A percentile compares a stretch with the other conserved stretches of the same genome.
Evolutionary conservation across 257 asterid genomes (phyloP).

Genomic region (Mitragyna speciosa): DNA sequence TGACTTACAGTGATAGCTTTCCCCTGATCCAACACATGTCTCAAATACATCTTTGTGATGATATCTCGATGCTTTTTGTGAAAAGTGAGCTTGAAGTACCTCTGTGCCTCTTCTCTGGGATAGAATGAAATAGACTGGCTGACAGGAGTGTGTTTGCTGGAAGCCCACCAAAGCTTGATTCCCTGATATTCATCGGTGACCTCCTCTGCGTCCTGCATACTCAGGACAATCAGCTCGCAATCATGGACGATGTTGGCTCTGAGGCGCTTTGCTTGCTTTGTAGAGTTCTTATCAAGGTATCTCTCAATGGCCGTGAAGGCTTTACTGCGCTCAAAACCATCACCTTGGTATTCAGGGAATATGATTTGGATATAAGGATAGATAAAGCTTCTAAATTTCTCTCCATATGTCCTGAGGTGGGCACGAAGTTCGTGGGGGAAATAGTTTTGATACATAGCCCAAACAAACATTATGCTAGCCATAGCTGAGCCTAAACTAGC

Average conservation of each 20-base stretch:
- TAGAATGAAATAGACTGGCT: conserved; percentile 16
- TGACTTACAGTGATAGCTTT: conserved; percentile 43
- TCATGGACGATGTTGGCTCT: too few species aligned
- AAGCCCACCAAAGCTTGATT: conserved; percentile 12
- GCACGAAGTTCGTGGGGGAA: background rate
- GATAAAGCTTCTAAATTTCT: background rate
- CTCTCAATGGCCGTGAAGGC: conserved; percentile 38
- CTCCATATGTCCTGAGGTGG: background rate
- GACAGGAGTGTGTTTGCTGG: conserved; percentile 8
- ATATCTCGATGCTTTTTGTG: conserved; percentile 32
- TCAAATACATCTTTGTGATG: conserved; percentile 30
- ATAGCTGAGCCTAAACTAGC: conserved; percentile 4
- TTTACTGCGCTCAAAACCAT: conserved; percentile 39
- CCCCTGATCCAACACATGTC: conserved; percentile 48
- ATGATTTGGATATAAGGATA: conserved; percentile 22
- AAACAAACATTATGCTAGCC: background rate
- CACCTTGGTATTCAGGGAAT: conserved; percentile 16
- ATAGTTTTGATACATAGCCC: background rate
- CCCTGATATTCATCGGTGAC: too few species aligned
- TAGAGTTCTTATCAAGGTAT: too few species aligned
- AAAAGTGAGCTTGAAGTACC: conserved; percentile 46
- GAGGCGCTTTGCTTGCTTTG: too few species aligned
- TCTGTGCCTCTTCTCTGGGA: conserved; percentile 43
- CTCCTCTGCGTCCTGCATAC: too few species aligned
- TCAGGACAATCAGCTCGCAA: too few species aligned